Percentiles rank a stretch among this genome's conserved stretches.
These are phyloP conservation scores for Rhizomucor pusillus DNA, from an alignment of 371 early-diverging fungal species.

Conservation along the genomic window DNA sequence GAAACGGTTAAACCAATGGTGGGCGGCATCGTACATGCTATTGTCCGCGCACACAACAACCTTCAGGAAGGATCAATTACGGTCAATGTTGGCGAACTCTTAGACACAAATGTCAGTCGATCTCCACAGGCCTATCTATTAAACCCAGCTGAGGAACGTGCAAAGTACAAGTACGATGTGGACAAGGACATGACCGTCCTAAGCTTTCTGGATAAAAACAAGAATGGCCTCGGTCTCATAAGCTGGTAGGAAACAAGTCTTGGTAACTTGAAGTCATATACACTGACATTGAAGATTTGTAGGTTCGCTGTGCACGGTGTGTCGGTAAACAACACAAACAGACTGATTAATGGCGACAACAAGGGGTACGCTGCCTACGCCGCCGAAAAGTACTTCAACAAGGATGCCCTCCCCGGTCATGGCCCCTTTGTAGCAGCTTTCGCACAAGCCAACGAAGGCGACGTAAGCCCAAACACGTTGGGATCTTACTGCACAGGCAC, in stretches of 20 bases:
- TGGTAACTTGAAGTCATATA: neutral
- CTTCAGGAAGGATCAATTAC: slow-evolving; percentile 34
- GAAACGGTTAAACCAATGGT: slow-evolving; percentile 52
- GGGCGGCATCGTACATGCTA: slow-evolving; percentile 52
- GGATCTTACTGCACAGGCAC: slow-evolving; percentile 61
- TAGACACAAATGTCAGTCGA: slow-evolving; percentile 56
- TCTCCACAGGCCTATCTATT: slow-evolving; percentile 54
- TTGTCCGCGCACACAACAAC: slow-evolving; percentile 50
- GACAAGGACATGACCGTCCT: slow-evolving; percentile 51
- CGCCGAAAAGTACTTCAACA: slow-evolving; percentile 37
- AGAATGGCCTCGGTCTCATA: slow-evolving; percentile 29
- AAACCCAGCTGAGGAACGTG: slow-evolving; percentile 56
- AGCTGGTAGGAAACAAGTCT: slow-evolving; percentile 25
- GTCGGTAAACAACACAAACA: slow-evolving; percentile 56
- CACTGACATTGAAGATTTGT: neutral
- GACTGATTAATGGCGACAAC: slow-evolving; percentile 62
- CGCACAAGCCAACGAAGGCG: slow-evolving; percentile 64
- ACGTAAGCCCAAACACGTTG: slow-evolving; percentile 60
- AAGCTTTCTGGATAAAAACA: slow-evolving; percentile 30
- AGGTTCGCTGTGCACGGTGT: slow-evolving; percentile 70
- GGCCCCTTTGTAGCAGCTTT: slow-evolving; percentile 59
- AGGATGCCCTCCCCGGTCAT: slow-evolving; percentile 7
- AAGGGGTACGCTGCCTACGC: slow-evolving; percentile 64
- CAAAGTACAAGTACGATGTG: slow-evolving; percentile 47
- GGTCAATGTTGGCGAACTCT: slow-evolving; percentile 35